Percentiles rank a stretch among this genome's conserved stretches.
Evolutionary conservation across 176 grass and related monocot species (phyloP).

Genomic region (Rhipidocladum racemiflorum): DNA sequence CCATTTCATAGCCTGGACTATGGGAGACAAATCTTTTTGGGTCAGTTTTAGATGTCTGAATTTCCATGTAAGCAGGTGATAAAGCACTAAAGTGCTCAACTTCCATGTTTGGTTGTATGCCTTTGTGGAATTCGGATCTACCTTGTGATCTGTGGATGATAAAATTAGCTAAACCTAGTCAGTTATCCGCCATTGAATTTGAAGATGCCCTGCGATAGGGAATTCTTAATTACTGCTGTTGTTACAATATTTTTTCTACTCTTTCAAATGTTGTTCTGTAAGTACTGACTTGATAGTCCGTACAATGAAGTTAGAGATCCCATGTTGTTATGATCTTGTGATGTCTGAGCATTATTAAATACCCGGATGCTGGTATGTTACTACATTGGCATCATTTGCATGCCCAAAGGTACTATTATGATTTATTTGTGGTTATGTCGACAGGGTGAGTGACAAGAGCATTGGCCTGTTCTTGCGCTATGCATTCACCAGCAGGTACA

Average conservation of each 20-base stretch:
- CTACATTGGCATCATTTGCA: background rate
- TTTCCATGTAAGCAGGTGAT: background rate
- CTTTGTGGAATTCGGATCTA: background rate
- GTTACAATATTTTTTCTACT: background rate
- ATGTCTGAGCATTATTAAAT: background rate
- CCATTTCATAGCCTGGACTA: background rate
- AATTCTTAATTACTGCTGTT: background rate
- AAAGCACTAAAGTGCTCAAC: background rate
- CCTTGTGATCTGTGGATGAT: background rate
- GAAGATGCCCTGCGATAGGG: background rate
- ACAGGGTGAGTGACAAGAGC: conserved; percentile 80
- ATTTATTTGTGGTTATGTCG: background rate
- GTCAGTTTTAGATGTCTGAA: background rate
- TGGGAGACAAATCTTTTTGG: background rate
- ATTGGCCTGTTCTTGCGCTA: conserved; percentile 70
- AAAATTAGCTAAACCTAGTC: background rate
- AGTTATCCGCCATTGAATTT: background rate
- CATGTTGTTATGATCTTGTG: conserved; percentile 5
- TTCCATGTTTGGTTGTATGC: background rate
- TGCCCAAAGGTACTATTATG: background rate
- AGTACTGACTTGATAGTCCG: background rate
- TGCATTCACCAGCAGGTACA: conserved; percentile 78
- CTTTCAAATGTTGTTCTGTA: background rate
- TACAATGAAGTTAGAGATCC: background rate
- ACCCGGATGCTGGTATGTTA: background rate